A percentile compares a stretch with the other conserved stretches of the same genome.
These are phyloP conservation scores for Aspergillus tubingensis DNA, from an alignment of 2,329 filamentous ascomycete genomes.

Conservation along the genomic window DNA sequence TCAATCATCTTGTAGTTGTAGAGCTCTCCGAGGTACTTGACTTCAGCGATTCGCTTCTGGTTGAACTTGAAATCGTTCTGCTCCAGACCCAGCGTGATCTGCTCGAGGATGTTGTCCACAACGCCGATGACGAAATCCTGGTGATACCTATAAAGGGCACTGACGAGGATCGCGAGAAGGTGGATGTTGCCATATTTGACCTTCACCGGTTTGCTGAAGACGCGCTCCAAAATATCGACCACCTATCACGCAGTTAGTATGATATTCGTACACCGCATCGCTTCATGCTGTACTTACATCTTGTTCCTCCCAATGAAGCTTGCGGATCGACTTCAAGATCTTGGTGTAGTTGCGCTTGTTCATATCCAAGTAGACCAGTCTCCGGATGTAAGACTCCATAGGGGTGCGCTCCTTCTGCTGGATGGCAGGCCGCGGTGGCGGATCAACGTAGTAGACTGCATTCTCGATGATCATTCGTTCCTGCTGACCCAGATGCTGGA, in stretches of 20 bases:
- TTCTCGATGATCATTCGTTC: conserved; percentile 99
- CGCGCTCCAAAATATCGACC: conserved; percentile 76
- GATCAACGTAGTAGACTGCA: conserved; percentile 96
- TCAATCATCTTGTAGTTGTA: conserved; percentile 98
- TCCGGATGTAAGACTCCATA: conserved; percentile 88
- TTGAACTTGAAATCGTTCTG: conserved; percentile 98
- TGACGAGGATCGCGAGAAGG: conserved; percentile 83
- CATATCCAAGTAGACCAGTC: conserved; percentile 89
- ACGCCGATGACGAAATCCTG: conserved; percentile 87
- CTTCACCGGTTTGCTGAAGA: conserved; percentile 94
- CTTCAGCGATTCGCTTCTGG: conserved; percentile 89
- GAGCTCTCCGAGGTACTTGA: conserved; percentile 93
- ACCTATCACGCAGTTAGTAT: conserved; percentile 50
- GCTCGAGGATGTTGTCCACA: conserved; percentile 88
- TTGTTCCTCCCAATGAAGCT: conserved; percentile 94
- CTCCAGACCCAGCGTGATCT: conserved; percentile 83
- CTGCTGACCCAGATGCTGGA: conserved; percentile 91
- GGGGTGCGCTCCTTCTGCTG: conserved; percentile 95
- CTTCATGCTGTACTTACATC: conserved; percentile 57
- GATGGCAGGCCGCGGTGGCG: conserved; percentile 88
- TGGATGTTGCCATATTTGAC: conserved; percentile 98
- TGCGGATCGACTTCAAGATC: conserved; percentile 88
- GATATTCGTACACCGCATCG: background rate
- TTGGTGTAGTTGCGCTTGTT: conserved; percentile 93
- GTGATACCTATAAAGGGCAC: conserved; percentile 87